phyloP scores from a whole-genome alignment of 2,329 filamentous ascomycete genomes.

The Aspergillus neotritici region DNA sequence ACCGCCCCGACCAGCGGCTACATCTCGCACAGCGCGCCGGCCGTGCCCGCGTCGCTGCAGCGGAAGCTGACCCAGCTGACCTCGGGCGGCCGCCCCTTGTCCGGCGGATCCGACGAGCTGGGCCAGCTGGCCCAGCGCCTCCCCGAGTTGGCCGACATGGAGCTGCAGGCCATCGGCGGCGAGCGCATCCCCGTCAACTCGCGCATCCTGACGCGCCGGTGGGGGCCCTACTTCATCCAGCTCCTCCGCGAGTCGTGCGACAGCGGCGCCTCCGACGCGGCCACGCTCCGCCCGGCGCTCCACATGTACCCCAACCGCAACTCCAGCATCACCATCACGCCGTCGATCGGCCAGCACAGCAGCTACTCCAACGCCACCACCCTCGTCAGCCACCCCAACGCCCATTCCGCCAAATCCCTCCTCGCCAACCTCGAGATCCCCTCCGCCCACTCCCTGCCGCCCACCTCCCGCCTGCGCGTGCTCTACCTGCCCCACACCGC shows the following conservation, averaged over 20 bases:
- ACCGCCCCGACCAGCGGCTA: constrained; percentile 74
- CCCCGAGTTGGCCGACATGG: constrained; percentile 92
- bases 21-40: constrained; percentile 70
- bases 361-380: constrained; percentile 41
- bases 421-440: constrained; percentile 47
- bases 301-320: constrained; percentile 59
- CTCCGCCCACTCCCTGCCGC: constrained; percentile 49
- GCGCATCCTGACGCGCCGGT: constrained; percentile 75
- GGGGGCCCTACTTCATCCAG: constrained; percentile 95
- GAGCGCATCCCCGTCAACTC: constrained; percentile 94
- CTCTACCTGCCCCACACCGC: constrained; percentile 91
- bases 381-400: constrained; percentile 30
- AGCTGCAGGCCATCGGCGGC: constrained; percentile 83
- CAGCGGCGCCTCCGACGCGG: constrained; percentile 64
- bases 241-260: constrained; percentile 74
- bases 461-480: constrained; percentile 67
- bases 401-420: constrained; percentile 25
- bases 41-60: constrained; percentile 54
- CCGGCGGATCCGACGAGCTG: constrained; percentile 73
- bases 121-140: constrained; percentile 73
- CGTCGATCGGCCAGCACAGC: constrained; percentile 38
- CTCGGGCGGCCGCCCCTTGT: constrained; percentile 70
- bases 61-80: constrained; percentile 47
- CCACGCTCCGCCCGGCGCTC: constrained; percentile 64
- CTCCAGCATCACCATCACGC: constrained; percentile 82